Evolutionary conservation across 2,329 filamentous ascomycete species (phyloP), one percentile per base, ranked within the genome.

Genomic region (Pyricularia grisea): DNA sequence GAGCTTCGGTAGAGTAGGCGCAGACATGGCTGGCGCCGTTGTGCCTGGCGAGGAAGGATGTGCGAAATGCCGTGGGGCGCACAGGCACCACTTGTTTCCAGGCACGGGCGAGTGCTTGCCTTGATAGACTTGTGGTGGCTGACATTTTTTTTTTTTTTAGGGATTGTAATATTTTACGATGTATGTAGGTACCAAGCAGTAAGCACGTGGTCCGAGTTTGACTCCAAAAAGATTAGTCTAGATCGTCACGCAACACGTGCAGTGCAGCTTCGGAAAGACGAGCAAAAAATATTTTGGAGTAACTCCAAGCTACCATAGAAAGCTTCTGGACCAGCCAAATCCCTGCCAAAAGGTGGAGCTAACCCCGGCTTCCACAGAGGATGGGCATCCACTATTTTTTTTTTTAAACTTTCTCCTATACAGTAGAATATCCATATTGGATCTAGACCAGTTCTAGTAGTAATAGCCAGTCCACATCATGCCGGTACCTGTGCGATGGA

Each of bases 1-100:
- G 70, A 27, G 78, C 73, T 5, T 78, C 74, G 30, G 67, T 61
- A 60, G 80, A 77, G 73, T 75, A 79, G 14, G 20, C 27, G 17
- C 73, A 72, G 60, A 73, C 33, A 28, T 25, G 65, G 69, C 67
- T 68, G 50, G 14, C 30, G 65, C 33, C 30, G 63, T 28, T 36
- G 31, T 20, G n/a, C 10, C 27, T 25, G 61, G 31, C 65, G 65
- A 50, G 27, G 65, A 33, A 33, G 17, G 4, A 23, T 10, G 3
- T 4, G 65, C 28, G 12, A 10, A 20, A 25, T 33, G 50, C 5
- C 42, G n/a, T 36, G 42, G 31, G 60, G 31, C 60, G 67, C 25
- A 33, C 33, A n/a, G 60, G 61, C n/a, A n/a, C n/a, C 10, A 33
- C 27, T 7, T 60, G 66, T 25, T 23, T 14, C 25, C 66, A 67